A percentile compares a stretch with the other conserved stretches of the same genome.
These are phyloP conservation scores for Rhodotorula sp. DNA, from an alignment of 1,284 basidiomycete species.

Conservation along the genomic window DNA sequence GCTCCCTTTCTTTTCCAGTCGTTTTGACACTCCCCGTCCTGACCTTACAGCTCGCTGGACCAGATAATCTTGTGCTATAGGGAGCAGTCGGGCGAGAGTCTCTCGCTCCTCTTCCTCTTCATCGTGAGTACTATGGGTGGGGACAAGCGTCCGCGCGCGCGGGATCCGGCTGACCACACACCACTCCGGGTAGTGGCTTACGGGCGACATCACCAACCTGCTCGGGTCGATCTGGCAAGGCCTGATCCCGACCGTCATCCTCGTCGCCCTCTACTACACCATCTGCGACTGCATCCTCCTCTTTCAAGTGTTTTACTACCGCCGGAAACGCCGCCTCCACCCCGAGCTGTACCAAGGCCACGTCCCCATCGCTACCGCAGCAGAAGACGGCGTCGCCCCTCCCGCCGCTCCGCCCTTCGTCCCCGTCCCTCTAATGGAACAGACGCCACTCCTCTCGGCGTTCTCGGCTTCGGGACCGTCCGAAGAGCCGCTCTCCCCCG, in stretches of 20 bases:
- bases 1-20: neutral
- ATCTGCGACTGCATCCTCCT: slow-evolving; percentile 44
- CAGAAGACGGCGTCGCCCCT: slow-evolving; percentile 4
- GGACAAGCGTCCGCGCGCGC: neutral
- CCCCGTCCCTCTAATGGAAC: neutral
- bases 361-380: neutral
- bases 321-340: slow-evolving; percentile 36
- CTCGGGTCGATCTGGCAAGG: slow-evolving; percentile 43
- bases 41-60: slow-evolving; percentile 34
- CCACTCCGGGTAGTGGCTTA: slow-evolving; percentile 38
- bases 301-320: slow-evolving; percentile 43
- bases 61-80: slow-evolving; percentile 42
- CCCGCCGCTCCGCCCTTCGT: neutral
- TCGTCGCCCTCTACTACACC: slow-evolving; percentile 38
- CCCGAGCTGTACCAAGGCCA: slow-evolving; percentile 37
- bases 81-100: slow-evolving; percentile 41
- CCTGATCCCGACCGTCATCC: slow-evolving; percentile 40
- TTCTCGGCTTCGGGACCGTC: slow-evolving; percentile 34
- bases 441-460: slow-evolving; percentile 37
- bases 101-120: slow-evolving; percentile 42
- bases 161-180: neutral
- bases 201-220: slow-evolving; percentile 43
- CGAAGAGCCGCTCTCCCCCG: slow-evolving; percentile 14
- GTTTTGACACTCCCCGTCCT: slow-evolving; percentile 1
- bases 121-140: slow-evolving; percentile 34